A percentile compares a stretch with the other conserved stretches of the same genome.
Conservation (phyloP, 2,329 filamentous ascomycete genomes). For the Eurotiales sp. region DNA sequence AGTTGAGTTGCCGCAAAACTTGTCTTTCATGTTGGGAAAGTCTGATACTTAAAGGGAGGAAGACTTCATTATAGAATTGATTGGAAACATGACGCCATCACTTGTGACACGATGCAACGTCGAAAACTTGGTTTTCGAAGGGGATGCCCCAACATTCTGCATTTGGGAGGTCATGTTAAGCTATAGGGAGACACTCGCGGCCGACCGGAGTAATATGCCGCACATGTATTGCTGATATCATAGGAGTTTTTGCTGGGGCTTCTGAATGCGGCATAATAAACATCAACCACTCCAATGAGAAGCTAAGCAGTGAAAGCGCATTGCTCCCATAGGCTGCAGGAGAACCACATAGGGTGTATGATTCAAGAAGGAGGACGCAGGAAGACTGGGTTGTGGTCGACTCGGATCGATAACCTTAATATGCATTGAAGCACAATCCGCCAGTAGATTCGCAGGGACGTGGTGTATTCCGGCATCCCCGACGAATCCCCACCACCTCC, state of each 20-base stretch:
- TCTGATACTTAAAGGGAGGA: no score
- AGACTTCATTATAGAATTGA: not conserved
- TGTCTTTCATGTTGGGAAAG: no score
- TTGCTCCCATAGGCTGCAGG: slow-evolving; percentile 4
- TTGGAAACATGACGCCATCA: not conserved
- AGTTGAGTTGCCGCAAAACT: no score
- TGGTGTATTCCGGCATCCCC: slow-evolving; percentile 4
- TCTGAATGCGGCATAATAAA: not conserved
- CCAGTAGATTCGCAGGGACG: not conserved
- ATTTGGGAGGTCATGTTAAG: not conserved
- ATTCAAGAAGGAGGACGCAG: no score
- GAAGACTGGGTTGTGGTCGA: not conserved
- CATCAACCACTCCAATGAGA: no score
- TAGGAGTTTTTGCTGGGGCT: not conserved
- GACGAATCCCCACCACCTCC: not conserved
- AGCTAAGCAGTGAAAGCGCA: slow-evolving; percentile 2
- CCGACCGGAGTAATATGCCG: not conserved
- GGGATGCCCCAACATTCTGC: not conserved
- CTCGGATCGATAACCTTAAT: not conserved
- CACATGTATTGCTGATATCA: not conserved
- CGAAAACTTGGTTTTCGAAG: not conserved
- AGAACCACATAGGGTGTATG: not conserved
- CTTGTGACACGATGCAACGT: not conserved
- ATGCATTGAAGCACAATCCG: not conserved
- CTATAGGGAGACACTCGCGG: not conserved